These are phyloP conservation scores for Excoecaria cochinchinensis DNA, from an alignment of 345 rosid species.

Conservation along the genomic window DNA sequence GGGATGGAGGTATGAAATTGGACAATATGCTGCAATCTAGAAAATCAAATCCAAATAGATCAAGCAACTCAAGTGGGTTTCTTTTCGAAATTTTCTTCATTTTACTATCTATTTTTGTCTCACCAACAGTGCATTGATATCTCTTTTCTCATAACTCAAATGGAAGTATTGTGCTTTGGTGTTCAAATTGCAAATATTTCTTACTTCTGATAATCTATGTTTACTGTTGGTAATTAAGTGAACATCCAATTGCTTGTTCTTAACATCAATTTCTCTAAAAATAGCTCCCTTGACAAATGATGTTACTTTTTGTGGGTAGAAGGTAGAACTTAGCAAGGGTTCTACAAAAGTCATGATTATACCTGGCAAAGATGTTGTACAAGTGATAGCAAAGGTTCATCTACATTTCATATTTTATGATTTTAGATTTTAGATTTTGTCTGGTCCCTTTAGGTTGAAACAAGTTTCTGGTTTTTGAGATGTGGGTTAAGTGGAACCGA, in stretches of 20 bases:
- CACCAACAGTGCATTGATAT: slow-evolving; percentile 18
- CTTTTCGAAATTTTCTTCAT: slow-evolving; percentile 15
- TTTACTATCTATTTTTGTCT: slow-evolving; percentile 8
- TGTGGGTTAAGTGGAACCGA: neutral
- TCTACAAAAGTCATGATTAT: slow-evolving; percentile 63
- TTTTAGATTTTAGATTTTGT: neutral
- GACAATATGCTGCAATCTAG: slow-evolving; percentile 57
- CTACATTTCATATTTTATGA: slow-evolving; percentile 16
- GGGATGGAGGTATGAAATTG: slow-evolving; percentile 47
- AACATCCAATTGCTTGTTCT: slow-evolving; percentile 15
- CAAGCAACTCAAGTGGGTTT: slow-evolving; percentile 44
- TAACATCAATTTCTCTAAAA: slow-evolving; percentile 77
- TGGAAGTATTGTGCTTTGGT: slow-evolving; percentile 7
- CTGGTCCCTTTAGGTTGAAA: slow-evolving; percentile 3
- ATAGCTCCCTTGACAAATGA: slow-evolving; percentile 82
- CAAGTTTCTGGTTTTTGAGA: slow-evolving; percentile 1
- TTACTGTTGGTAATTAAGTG: neutral
- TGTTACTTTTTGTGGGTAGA: slow-evolving; percentile 52
- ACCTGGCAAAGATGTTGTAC: slow-evolving; percentile 81
- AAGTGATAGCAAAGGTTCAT: slow-evolving; percentile 85
- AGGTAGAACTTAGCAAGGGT: slow-evolving; percentile 63
- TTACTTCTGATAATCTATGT: neutral
- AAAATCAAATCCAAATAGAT: slow-evolving; percentile 47
- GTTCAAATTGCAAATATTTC: slow-evolving; percentile 2
- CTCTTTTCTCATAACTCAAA: slow-evolving; percentile 69